Conservation (phyloP, 1,139 yeast species). For the Saccharomyces uvarum region DNA sequence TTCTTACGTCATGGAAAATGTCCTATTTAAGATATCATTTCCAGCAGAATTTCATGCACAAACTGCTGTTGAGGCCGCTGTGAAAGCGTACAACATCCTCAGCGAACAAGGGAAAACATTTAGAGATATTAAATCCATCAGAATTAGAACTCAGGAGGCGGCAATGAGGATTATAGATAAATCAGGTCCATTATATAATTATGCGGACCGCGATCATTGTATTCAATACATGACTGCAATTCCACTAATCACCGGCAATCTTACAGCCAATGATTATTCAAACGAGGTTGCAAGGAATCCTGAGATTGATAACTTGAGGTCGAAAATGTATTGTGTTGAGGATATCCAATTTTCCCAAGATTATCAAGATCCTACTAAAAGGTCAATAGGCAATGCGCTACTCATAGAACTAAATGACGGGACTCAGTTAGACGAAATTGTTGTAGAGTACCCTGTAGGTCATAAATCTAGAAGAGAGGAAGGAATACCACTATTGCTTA, state of each 20-base stretch:
- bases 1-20: slow-evolving; percentile 57
- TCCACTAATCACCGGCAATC: slow-evolving; percentile 46
- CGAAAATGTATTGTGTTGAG: slow-evolving; percentile 48
- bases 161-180: slow-evolving; percentile 53
- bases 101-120: slow-evolving; percentile 37
- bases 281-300: slow-evolving; percentile 47
- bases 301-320: slow-evolving; percentile 44
- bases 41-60: slow-evolving; percentile 68
- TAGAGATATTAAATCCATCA: slow-evolving; percentile 43
- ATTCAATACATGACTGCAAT: slow-evolving; percentile 55
- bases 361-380: slow-evolving; percentile 49
- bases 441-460: slow-evolving; percentile 51
- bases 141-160: slow-evolving; percentile 52
- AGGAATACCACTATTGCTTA: slow-evolving; percentile 47
- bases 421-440: slow-evolving; percentile 44
- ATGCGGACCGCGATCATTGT: slow-evolving; percentile 58
- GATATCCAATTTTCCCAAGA: slow-evolving; percentile 42
- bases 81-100: slow-evolving; percentile 38
- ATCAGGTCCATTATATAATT: slow-evolving; percentile 50
- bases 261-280: slow-evolving; percentile 50
- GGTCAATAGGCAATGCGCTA: slow-evolving; percentile 50
- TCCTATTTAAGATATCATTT: slow-evolving; percentile 50
- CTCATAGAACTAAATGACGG: slow-evolving; percentile 47
- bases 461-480: slow-evolving; percentile 51
- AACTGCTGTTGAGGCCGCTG: slow-evolving; percentile 53